A percentile compares a stretch with the other conserved stretches of the same genome.
Evolutionary conservation across 805 yeast genomes (phyloP).

Genomic region (Starmerella roubikii): DNA sequence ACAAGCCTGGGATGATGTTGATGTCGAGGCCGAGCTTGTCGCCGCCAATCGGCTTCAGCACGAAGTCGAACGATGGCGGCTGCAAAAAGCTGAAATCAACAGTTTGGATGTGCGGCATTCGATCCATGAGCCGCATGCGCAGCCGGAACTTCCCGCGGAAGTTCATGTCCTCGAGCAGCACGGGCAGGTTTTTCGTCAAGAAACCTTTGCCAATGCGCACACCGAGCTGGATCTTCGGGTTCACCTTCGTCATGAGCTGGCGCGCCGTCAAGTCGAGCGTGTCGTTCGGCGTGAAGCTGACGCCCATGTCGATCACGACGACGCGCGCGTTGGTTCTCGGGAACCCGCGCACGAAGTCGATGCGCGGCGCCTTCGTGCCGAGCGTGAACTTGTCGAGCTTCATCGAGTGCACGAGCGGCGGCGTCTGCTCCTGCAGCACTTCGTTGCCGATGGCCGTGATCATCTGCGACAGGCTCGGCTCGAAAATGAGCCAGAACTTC

Average conservation of each 20-base stretch:
- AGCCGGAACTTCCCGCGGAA: conserved; percentile 64
- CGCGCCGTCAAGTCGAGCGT: conserved; percentile 70
- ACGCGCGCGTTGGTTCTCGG: conserved; percentile 83
- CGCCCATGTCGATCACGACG: conserved; percentile 95
- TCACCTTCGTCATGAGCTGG: conserved; percentile 71
- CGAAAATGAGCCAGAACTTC: conserved; percentile 83
- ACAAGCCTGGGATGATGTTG: conserved; percentile 75
- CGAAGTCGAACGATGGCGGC: conserved; percentile 80
- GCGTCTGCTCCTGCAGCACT: conserved; percentile 65
- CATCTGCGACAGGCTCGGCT: conserved; percentile 77
- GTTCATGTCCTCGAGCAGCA: conserved; percentile 66
- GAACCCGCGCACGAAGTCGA: conserved; percentile 79
- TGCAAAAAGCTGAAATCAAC: conserved; percentile 73
- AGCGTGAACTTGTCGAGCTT: conserved; percentile 82
- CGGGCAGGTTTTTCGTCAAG: conserved; percentile 48
- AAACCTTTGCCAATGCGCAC: conserved; percentile 69
- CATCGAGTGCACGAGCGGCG: conserved; percentile 67
- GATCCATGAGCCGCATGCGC: conserved; percentile 74
- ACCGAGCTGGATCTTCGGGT: conserved; percentile 66
- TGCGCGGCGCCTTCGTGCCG: conserved; percentile 92
- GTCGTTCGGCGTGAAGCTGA: conserved; percentile 86
- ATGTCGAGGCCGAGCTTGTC: conserved; percentile 72
- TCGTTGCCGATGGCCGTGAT: conserved; percentile 79
- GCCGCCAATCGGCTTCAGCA: conserved; percentile 67
- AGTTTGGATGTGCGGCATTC: conserved; percentile 89